phyloP scores from a whole-genome alignment of 768 basidiomycete species.

The Coprinellus micaceus region DNA sequence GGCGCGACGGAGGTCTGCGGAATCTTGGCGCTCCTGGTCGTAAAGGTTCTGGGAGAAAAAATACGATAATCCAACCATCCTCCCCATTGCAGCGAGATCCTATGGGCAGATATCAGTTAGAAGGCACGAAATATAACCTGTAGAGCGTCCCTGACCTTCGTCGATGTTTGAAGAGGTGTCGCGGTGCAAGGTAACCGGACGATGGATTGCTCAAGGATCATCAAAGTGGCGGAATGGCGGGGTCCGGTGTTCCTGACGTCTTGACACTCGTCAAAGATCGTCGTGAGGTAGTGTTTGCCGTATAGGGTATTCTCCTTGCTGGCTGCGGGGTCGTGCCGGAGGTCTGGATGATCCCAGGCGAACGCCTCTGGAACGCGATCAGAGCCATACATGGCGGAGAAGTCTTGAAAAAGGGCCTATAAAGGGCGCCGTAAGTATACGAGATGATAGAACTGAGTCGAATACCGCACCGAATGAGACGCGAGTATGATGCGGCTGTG shows the following conservation, averaged over 20 bases:
- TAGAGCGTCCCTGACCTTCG: conserved; percentile 16
- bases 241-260: conserved; percentile 16
- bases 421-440: not conserved
- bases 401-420: conserved; percentile 19
- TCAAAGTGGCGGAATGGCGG: conserved; percentile 12
- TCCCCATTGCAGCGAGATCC: conserved; percentile 21
- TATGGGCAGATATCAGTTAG: not conserved
- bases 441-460: not conserved
- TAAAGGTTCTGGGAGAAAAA: conserved; percentile 15
- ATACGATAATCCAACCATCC: conserved; percentile 21
- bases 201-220: conserved; percentile 8
- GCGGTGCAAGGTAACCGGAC: conserved; percentile 18
- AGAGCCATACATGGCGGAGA: not conserved
- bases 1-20: not conserved
- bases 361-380: not conserved
- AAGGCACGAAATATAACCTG: not conserved
- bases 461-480: conserved; percentile 22
- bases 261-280: conserved; percentile 22
- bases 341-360: not conserved
- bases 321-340: conserved; percentile 9
- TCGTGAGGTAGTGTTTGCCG: conserved; percentile 14
- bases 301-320: conserved; percentile 10
- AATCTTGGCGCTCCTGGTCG: conserved; percentile 1
- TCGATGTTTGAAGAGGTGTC: conserved; percentile 22
- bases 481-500: conserved; percentile 20